phyloP scores from a whole-genome alignment of 495 filamentous ascomycete species.

The Ascobolus immersus region DNA sequence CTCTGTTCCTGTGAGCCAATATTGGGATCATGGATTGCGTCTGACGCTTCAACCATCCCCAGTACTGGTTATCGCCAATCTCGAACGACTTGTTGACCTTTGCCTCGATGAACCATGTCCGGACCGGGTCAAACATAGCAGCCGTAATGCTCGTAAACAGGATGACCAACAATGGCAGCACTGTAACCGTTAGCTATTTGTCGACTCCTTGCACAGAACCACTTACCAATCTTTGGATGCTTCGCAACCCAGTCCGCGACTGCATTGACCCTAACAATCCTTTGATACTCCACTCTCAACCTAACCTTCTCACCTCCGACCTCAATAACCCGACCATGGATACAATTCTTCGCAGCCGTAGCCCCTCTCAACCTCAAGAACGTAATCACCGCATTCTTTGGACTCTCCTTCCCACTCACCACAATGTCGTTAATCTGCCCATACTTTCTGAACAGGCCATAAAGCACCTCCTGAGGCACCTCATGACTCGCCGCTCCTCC shows the following conservation, averaged over 20 bases:
- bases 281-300: constrained; percentile 59
- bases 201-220: not conserved
- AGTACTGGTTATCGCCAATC: constrained; percentile 38
- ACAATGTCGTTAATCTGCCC: constrained; percentile 67
- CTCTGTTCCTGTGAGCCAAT: too few species aligned
- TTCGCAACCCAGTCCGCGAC: constrained; percentile 71
- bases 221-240: constrained; percentile 45
- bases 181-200: constrained; percentile 9
- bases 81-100: constrained; percentile 70
- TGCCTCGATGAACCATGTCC: constrained; percentile 71
- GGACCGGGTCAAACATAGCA: constrained; percentile 74
- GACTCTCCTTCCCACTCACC: constrained; percentile 55
- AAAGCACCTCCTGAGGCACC: constrained; percentile 66
- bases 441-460: constrained; percentile 67
- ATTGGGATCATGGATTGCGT: constrained; percentile 46
- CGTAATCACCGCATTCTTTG: constrained; percentile 54
- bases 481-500: constrained; percentile 33
- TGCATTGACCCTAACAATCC: constrained; percentile 44
- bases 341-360: constrained; percentile 72
- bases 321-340: constrained; percentile 45
- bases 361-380: constrained; percentile 38
- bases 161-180: constrained; percentile 59
- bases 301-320: constrained; percentile 50
- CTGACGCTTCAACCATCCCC: constrained; percentile 58
- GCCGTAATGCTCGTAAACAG: constrained; percentile 62